Evolutionary conservation across 495 filamentous ascomycete genomes (phyloP), one percentile per base, ranked within the genome.

Genomic region (Arthonia radiata): DNA sequence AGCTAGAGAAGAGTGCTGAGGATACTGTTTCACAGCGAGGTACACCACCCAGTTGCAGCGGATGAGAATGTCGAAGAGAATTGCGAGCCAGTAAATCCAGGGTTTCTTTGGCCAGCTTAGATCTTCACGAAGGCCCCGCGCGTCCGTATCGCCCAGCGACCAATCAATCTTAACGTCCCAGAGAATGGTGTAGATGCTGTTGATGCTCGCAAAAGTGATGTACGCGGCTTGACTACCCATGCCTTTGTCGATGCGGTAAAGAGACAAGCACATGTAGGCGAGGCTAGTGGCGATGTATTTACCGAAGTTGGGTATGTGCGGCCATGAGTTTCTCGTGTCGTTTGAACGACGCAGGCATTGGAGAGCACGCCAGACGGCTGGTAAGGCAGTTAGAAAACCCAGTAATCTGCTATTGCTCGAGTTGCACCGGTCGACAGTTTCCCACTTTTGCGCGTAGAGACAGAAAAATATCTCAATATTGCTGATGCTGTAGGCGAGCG

Each of bases 151-250:
- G n/a, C n/a, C n/a, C n/a, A n/a, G n/a, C n/a, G n/a, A 81, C 69
- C 82, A 94, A 48, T 97, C 86, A 75, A 93, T 91, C 31, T 71
- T 64, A n/a, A 97, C 39, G 38, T 97, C 86, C 86, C 86, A 97
- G n/a, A 91, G 57, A 1, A 69, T 62, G 68, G 18, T 9, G 42
- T 92, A 93, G 9, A 83, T 50, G 14, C 67, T 59, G 43, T 92
- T 94, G 34, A 90, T 48, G 10, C 63, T 51, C 2, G 77, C 76
- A 36, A 77, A 79, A 2, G 64, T 58, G 33, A 91, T 70, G 43
- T 91, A 93, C 13, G 76, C 37, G 0, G 62, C 67, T 39, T 60
- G 56, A 16, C 7, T 37, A 29, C 25, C 37, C 26, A 17, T 37
- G 32, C 48, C 51, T 6, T 52, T 54, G 21, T 80, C 41, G 24